Evolutionary conservation across 164 flowering plant genomes (phyloP).

Genomic region (Macadamia tetraphylla): DNA sequence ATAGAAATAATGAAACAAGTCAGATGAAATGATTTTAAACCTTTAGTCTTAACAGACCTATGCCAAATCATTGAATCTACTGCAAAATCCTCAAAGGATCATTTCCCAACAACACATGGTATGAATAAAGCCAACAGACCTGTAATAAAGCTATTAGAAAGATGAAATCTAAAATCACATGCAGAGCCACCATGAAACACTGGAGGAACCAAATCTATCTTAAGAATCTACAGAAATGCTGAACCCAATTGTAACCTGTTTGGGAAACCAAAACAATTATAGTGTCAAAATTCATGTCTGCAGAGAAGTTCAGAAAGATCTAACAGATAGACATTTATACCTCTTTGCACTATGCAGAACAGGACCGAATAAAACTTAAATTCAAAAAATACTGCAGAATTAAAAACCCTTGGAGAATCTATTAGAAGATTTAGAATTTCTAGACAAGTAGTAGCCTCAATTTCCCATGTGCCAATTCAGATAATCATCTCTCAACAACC

Average conservation of each 20-base stretch:
- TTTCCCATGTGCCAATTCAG: too few species aligned
- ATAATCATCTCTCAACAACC: too few species aligned
- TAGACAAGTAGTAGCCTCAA: too few species aligned
- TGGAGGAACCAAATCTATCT: not conserved
- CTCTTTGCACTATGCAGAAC: not conserved
- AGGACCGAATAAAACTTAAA: not conserved
- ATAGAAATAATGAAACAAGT: not conserved
- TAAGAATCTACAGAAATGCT: not conserved
- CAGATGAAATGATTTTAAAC: not conserved
- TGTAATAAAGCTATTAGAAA: too few species aligned
- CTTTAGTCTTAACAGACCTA: not conserved
- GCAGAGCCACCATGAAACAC: not conserved
- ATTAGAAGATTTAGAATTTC: not conserved
- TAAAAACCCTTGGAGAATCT: not conserved
- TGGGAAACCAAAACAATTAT: not conserved
- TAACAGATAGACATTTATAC: too few species aligned
- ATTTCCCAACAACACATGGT: too few species aligned
- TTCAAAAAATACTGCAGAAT: not conserved
- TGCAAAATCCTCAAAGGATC: not conserved
- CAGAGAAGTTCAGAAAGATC: not conserved
- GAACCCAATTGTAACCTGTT: not conserved
- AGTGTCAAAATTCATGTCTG: not conserved
- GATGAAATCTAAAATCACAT: not conserved
- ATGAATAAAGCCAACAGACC: too few species aligned
- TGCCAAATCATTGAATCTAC: not conserved